Evolutionary conservation across 75 land plant species (phyloP).

Genomic region (Picea glauca): DNA sequence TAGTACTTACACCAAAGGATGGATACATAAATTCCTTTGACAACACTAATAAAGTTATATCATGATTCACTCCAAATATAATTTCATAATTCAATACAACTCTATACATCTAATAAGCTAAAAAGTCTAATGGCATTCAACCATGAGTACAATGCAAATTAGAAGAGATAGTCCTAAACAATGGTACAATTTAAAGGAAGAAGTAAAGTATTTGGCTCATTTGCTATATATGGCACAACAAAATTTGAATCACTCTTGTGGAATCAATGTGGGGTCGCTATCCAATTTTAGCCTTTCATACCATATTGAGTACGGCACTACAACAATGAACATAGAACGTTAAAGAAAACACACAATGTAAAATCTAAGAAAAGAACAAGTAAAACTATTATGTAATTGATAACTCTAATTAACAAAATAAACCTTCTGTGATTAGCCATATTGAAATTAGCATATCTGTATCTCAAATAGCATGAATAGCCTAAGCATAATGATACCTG

Average conservation of each 20-base stretch:
- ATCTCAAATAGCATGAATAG: neutral
- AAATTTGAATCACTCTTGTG: too few relatives aligned
- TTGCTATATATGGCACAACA: too few relatives aligned
- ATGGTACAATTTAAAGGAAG: neutral
- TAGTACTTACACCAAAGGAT: too few relatives aligned
- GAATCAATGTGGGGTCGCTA: neutral
- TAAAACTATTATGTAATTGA: neutral
- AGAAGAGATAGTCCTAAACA: neutral
- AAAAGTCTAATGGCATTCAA: too few relatives aligned
- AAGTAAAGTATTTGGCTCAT: neutral
- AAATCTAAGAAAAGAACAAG: neutral
- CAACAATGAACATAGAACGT: neutral
- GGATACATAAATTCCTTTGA: too few relatives aligned
- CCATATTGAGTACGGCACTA: neutral
- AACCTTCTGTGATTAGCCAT: too few relatives aligned
- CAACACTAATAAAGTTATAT: too few relatives aligned
- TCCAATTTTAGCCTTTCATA: neutral
- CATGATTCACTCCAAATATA: too few relatives aligned
- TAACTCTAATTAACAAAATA: neutral
- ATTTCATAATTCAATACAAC: too few relatives aligned
- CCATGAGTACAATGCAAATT: neutral
- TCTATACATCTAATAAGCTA: too few relatives aligned
- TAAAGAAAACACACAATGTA: neutral
- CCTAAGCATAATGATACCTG: conserved; percentile 43
- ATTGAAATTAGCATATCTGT: neutral